A percentile compares a stretch with the other conserved stretches of the same genome.
These are phyloP conservation scores for Colletotrichum sp. DNA, from an alignment of 2,329 filamentous ascomycete genomes.

Conservation along the genomic window DNA sequence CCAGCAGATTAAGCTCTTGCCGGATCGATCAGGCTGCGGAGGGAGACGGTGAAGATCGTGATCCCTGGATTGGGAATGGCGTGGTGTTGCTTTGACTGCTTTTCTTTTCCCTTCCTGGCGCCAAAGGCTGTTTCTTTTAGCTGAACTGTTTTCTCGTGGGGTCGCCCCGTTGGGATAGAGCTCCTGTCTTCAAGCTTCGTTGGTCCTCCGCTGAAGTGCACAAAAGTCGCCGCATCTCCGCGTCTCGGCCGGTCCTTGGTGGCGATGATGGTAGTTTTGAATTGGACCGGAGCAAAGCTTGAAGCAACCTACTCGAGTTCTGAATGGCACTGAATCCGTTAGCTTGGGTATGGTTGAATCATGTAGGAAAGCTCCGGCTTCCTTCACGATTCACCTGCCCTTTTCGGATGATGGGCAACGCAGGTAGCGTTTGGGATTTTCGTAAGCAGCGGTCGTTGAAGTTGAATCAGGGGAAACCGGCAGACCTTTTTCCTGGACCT, in stretches of 20 bases:
- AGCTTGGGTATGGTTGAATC: not conserved
- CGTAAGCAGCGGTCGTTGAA: not conserved
- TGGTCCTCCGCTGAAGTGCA: not conserved
- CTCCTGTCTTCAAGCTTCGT: not conserved
- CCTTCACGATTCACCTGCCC: not conserved
- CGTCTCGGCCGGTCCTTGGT: not conserved
- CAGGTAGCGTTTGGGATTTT: fast-evolving
- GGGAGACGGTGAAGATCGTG: not conserved
- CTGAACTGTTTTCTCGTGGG: not conserved
- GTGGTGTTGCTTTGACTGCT: not conserved
- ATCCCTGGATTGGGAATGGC: not conserved
- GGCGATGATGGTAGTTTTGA: not conserved
- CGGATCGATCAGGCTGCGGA: not conserved
- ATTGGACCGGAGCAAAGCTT: not conserved
- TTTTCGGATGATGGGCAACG: not conserved
- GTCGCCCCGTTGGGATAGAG: not conserved
- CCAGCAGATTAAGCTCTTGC: not conserved
- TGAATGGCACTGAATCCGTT: not conserved
- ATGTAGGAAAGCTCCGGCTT: not conserved
- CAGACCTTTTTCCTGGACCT: not conserved
- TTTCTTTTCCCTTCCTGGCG: not conserved
- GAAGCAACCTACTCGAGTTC: fast-evolving
- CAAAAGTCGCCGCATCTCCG: not conserved
- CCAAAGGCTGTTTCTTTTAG: not conserved
- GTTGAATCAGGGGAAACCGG: not conserved